Percentiles rank a stretch among this genome's conserved stretches.
Conservation (phyloP, 2,329 filamentous ascomycete genomes). For the Fusarium secorum region DNA sequence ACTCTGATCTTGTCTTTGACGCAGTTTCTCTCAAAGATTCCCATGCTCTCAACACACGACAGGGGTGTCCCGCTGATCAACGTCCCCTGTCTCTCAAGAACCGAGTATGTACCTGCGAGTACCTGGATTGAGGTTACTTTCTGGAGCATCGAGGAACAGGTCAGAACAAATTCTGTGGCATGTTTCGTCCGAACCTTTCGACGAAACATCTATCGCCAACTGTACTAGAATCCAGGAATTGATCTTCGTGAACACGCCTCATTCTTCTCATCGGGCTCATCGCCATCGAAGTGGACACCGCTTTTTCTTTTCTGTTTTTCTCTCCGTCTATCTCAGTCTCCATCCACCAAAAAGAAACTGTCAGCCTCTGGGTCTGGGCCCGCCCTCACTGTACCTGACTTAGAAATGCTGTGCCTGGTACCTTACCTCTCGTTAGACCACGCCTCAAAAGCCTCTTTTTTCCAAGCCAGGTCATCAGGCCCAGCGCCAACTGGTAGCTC, state of each 20-base stretch:
- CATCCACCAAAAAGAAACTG: not conserved
- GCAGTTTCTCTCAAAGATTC: conserved; percentile 23
- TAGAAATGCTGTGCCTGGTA: conserved; percentile 26
- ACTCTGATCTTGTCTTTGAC: conserved; percentile 26
- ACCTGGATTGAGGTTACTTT: conserved; percentile 12
- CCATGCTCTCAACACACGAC: conserved; percentile 22
- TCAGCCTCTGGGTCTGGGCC: conserved; percentile 21
- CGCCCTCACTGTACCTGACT: conserved; percentile 13
- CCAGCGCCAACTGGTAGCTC: conserved; percentile 25
- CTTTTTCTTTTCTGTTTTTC: not conserved
- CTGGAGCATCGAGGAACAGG: not conserved
- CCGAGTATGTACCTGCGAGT: conserved; percentile 24
- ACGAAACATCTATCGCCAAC: conserved; percentile 8
- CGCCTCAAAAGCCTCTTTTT: conserved; percentile 24
- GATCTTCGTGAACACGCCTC: not conserved
- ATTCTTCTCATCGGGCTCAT: not conserved
- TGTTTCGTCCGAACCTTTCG: conserved; percentile 11
- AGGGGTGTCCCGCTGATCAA: conserved; percentile 35
- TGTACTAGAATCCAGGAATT: not conserved
- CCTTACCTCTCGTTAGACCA: conserved; percentile 13
- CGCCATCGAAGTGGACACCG: conserved; percentile 6
- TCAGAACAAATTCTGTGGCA: not conserved
- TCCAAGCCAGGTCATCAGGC: conserved; percentile 15
- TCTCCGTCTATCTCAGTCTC: not conserved
- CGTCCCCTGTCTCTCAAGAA: conserved; percentile 22